A percentile compares a stretch with the other conserved stretches of the same genome.
Evolutionary conservation across 2,329 filamentous ascomycete species (phyloP).

Genomic region (Metarhizium brunneum): DNA sequence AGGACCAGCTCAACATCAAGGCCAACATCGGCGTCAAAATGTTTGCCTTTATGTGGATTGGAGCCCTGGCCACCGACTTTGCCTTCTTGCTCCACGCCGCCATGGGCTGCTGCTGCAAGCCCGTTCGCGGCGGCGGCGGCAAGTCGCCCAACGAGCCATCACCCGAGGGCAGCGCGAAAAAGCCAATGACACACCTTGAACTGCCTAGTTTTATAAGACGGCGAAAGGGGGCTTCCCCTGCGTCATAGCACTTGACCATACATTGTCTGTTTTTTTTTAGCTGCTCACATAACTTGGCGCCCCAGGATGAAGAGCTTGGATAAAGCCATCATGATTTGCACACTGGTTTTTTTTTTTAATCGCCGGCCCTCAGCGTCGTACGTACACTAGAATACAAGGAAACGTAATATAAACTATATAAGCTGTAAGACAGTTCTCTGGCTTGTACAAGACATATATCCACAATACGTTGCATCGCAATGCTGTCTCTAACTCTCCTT

Average conservation of each 20-base stretch:
- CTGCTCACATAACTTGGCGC: background rate
- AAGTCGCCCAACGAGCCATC: constrained; percentile 1
- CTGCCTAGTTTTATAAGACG: constrained; percentile 21
- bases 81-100: constrained; percentile 66
- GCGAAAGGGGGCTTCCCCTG: constrained; percentile 11
- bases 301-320: background rate
- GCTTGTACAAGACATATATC: too few species aligned
- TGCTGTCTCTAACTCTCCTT: too few species aligned
- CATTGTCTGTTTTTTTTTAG: background rate
- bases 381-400: too few species aligned
- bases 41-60: constrained; percentile 88
- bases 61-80: constrained; percentile 54
- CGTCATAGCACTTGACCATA: background rate
- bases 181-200: constrained; percentile 4
- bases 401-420: too few species aligned
- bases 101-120: constrained; percentile 65
- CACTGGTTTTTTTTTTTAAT: too few species aligned
- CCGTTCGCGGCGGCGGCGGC: constrained; percentile 10
- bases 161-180: constrained; percentile 10
- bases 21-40: constrained; percentile 63
- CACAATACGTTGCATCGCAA: too few species aligned
- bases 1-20: constrained; percentile 66
- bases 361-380: too few species aligned
- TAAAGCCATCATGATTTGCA: too few species aligned
- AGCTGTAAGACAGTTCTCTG: too few species aligned